These are phyloP conservation scores for Aspergillus persii DNA, from an alignment of 2,329 filamentous ascomycete species.

Conservation along the genomic window DNA sequence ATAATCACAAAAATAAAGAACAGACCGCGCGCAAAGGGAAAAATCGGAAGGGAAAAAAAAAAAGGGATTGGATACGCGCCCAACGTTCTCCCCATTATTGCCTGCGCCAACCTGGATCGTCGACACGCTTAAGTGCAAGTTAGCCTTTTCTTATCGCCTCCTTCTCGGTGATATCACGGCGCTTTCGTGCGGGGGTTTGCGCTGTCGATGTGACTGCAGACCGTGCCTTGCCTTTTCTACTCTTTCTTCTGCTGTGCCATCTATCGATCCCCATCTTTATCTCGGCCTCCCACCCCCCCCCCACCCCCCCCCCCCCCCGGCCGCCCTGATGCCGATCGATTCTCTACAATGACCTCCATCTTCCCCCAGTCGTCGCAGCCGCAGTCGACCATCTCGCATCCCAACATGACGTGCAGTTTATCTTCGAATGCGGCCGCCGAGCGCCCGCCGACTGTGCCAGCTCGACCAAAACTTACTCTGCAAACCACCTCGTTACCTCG, in stretches of 20 bases:
- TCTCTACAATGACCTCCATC: conserved; percentile 8
- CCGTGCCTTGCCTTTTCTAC: not conserved
- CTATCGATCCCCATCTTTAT: conserved; percentile 1
- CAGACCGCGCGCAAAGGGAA: not conserved
- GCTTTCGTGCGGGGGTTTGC: conserved; percentile 2
- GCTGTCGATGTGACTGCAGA: not conserved
- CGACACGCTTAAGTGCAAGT: not conserved
- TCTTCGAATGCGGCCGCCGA: conserved; percentile 11
- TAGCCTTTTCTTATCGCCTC: not conserved
- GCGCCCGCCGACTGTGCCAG: conserved; percentile 20
- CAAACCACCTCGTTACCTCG: conserved; percentile 54
- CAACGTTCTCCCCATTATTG: conserved; percentile 3
- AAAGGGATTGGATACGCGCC: not conserved
- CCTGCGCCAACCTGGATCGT: conserved; percentile 1
- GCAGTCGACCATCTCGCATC: conserved; percentile 6
- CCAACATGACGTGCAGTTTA: conserved; percentile 18
- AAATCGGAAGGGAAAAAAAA: not conserved
- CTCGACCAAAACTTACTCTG: conserved; percentile 59
- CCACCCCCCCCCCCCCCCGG: no score
- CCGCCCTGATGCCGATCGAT: not conserved
- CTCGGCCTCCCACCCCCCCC: conserved; percentile 7
- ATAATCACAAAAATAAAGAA: not conserved
- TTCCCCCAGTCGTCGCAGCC: conserved; percentile 4
- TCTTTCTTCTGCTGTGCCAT: not conserved
- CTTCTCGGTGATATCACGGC: not conserved